Evolutionary conservation across 2,329 filamentous ascomycete genomes (phyloP).

Genomic region (Colletotrichum tabaci): DNA sequence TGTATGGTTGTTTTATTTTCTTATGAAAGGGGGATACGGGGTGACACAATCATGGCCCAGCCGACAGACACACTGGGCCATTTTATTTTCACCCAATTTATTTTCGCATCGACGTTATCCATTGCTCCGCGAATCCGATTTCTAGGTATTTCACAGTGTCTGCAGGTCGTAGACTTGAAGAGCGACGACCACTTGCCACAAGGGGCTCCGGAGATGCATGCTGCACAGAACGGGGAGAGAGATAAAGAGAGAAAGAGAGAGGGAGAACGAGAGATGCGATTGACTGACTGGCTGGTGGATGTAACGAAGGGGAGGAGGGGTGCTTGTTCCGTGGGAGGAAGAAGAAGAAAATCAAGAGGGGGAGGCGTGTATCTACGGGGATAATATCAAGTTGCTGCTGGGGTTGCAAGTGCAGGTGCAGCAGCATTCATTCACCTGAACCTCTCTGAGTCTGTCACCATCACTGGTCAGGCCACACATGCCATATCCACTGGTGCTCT

Average conservation of each 20-base stretch:
- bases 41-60: constrained; percentile 41
- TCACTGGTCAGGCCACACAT: neutral
- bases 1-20: constrained; percentile 37
- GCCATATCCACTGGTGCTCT: neutral
- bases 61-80: constrained; percentile 23
- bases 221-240: constrained; percentile 4
- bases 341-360: neutral
- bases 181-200: neutral
- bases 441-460: neutral
- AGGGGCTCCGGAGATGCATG: neutral
- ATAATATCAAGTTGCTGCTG: neutral
- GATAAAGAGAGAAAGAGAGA: no score
- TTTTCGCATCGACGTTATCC: neutral
- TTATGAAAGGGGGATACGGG: constrained; percentile 42
- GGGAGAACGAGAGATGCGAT: constrained; percentile 17
- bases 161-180: no score
- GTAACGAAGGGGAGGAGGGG: constrained; percentile 4
- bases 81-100: neutral
- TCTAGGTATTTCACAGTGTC: neutral
- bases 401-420: neutral
- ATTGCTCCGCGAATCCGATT: neutral
- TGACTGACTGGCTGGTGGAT: constrained; percentile 32
- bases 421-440: neutral
- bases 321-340: neutral
- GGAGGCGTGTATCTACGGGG: neutral